Percentiles rank a stretch among this genome's conserved stretches.
Evolutionary conservation across 2,329 filamentous ascomycete species (phyloP).

Genomic region (Fusarium duplospermum): DNA sequence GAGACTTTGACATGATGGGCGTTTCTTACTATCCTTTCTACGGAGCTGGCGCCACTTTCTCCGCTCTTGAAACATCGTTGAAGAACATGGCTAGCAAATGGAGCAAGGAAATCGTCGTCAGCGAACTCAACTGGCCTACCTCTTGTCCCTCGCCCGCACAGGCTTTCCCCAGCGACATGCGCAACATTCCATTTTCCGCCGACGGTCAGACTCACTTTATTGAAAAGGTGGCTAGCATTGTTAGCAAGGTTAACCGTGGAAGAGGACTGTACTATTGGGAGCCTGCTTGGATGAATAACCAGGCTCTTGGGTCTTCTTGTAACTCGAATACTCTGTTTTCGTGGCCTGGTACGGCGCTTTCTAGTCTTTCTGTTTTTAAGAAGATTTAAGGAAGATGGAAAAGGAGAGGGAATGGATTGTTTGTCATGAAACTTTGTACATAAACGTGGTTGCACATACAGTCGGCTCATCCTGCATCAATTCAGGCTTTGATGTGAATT

Average conservation of each 20-base stretch:
- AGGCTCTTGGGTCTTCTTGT: constrained; percentile 73
- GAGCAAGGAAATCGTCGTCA: constrained; percentile 75
- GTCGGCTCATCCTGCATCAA: background rate
- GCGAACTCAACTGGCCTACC: constrained; percentile 77
- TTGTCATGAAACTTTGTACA: background rate
- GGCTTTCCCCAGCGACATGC: constrained; percentile 70
- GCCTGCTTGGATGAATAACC: constrained; percentile 76
- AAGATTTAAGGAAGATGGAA: constrained; percentile 51
- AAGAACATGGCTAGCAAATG: constrained; percentile 70
- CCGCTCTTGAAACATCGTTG: constrained; percentile 65
- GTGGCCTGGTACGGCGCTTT: constrained; percentile 64
- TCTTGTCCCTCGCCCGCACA: constrained; percentile 69
- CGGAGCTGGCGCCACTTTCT: constrained; percentile 67
- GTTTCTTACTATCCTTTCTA: constrained; percentile 82
- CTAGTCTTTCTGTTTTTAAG: constrained; percentile 67
- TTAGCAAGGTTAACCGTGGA: constrained; percentile 65
- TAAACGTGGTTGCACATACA: background rate
- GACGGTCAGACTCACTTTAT: constrained; percentile 73
- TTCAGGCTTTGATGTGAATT: background rate
- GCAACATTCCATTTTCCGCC: constrained; percentile 69
- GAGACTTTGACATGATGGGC: constrained; percentile 78
- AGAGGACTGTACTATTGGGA: constrained; percentile 80
- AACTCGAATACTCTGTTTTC: constrained; percentile 72
- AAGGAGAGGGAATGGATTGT: background rate
- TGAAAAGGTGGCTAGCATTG: constrained; percentile 66